A percentile compares a stretch with the other conserved stretches of the same genome.
These are phyloP conservation scores for Naematelia encephala DNA, from an alignment of 768 basidiomycete species.

Conservation along the genomic window DNA sequence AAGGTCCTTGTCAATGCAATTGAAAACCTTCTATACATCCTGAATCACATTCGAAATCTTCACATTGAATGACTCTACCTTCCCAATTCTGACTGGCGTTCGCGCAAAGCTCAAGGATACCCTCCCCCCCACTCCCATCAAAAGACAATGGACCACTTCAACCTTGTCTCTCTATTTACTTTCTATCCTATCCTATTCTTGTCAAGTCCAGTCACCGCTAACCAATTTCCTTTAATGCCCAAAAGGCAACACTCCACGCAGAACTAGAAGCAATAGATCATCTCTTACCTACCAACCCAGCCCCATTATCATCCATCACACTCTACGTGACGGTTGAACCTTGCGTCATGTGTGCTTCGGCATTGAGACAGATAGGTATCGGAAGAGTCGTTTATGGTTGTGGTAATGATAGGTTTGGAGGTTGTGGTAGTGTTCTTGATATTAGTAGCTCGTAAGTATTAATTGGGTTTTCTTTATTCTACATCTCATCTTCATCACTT, in stretches of 20 bases:
- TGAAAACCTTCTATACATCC: too few species aligned
- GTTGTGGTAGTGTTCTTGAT: conserved; percentile 88
- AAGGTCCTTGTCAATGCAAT: too few species aligned
- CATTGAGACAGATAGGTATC: conserved; percentile 88
- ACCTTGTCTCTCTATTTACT: too few species aligned
- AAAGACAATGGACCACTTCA: too few species aligned
- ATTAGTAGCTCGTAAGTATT: conserved; percentile 72
- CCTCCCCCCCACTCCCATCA: too few species aligned
- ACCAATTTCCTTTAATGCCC: too few species aligned
- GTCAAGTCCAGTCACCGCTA: not conserved
- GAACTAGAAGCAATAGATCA: conserved; percentile 94
- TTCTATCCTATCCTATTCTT: not conserved
- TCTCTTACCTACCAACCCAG: conserved; percentile 65
- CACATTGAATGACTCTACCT: too few species aligned
- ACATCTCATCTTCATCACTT: not conserved
- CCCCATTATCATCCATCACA: conserved; percentile 72
- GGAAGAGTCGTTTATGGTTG: conserved; percentile 88
- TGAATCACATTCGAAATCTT: too few species aligned
- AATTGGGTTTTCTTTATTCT: not conserved
- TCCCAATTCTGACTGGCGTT: not conserved
- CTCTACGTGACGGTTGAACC: conserved; percentile 99
- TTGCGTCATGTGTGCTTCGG: conserved; percentile 98
- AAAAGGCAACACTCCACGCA: conserved; percentile 97
- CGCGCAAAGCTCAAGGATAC: not conserved
- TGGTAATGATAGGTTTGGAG: conserved; percentile 92